Evolutionary conservation across 257 asterid genomes (phyloP).

Genomic region (Primulina eburnea): DNA sequence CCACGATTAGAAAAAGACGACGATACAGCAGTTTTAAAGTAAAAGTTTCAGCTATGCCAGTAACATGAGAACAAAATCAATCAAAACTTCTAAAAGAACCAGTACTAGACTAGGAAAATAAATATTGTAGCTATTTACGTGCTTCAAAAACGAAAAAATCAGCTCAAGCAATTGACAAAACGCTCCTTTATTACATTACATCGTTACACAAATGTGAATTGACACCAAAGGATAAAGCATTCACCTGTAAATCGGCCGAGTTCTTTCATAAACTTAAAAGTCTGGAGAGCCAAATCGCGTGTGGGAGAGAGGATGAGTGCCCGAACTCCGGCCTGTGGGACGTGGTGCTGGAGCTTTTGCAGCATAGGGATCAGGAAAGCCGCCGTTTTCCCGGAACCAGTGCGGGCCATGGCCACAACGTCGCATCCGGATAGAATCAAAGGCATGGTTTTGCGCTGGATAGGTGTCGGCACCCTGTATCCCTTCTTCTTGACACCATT

Average conservation of each 20-base stretch:
- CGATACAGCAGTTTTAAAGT: not conserved
- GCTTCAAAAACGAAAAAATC: not conserved
- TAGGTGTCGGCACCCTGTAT: conserved; percentile 87
- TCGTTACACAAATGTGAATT: not conserved
- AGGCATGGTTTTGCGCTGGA: conserved; percentile 91
- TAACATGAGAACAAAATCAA: not conserved
- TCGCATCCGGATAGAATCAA: conserved; percentile 67
- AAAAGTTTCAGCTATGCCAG: not conserved
- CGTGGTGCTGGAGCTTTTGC: conserved; percentile 79
- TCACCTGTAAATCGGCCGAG: conserved; percentile 84
- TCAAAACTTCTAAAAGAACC: not conserved
- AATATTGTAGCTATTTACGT: not conserved
- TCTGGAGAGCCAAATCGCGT: conserved; percentile 93
- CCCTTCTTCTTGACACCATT: conserved; percentile 85
- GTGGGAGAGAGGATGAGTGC: conserved; percentile 90
- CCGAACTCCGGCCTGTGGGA: conserved; percentile 87
- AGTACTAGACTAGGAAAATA: not conserved
- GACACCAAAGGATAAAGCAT: not conserved
- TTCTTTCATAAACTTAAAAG: conserved; percentile 71
- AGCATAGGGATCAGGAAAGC: conserved; percentile 93
- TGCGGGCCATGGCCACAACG: conserved; percentile 97
- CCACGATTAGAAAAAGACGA: not conserved
- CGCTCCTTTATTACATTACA: not conserved
- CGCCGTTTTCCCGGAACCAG: conserved; percentile 95
- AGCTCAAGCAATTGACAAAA: not conserved